Evolutionary conservation across 768 basidiomycete genomes (phyloP), one percentile per base, ranked within the genome.

Genomic region (Crassisporium funariophilum): DNA sequence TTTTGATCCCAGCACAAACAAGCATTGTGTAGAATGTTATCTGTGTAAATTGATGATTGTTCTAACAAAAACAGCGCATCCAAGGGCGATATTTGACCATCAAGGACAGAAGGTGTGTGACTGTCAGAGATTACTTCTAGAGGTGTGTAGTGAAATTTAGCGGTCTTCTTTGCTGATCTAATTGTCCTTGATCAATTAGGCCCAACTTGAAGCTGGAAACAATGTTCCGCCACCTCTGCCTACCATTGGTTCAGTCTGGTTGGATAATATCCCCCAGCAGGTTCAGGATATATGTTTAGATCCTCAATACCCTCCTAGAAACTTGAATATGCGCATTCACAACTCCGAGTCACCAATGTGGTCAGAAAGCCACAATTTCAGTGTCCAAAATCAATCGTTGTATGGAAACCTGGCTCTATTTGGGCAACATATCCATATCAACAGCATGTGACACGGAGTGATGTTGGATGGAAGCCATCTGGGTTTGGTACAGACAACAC

Each of bases 371-470:
- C 13, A 36, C 13, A 36, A 20, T 20, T n/a, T 9, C 35, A 15
- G 34, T 49, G 48, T 25, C 34, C 48, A 5, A 41, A 41, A n/a
- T 12, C 25, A 7, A 8, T 12, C 4, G 42, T 49, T 5, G 24
- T 16, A 9, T 49, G 48, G 48, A 25, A 16, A n/a, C 41, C 48
- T 6, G 48, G 48, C 1, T 49, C 41, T 5, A 22, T 49, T 22
- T 49, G 48, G 48, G 48, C 21, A 27, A 49, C 41, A 1, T 49
- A 49, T 49, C 35, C 48, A 25, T 49, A 44, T 22, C 35, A 44
- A 10, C 42, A 44, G 35, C 48, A 49, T 25, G 27, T 16, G 8
- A 16, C 9, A 11, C 21, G n/a, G 4, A 29, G 27, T 29, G 22
- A 6, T 4, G 31, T 49, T 33, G 19, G 22, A 29, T 49, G 48